phyloP scores from a whole-genome alignment of 805 yeast species.

The Peterozyma toletana region DNA sequence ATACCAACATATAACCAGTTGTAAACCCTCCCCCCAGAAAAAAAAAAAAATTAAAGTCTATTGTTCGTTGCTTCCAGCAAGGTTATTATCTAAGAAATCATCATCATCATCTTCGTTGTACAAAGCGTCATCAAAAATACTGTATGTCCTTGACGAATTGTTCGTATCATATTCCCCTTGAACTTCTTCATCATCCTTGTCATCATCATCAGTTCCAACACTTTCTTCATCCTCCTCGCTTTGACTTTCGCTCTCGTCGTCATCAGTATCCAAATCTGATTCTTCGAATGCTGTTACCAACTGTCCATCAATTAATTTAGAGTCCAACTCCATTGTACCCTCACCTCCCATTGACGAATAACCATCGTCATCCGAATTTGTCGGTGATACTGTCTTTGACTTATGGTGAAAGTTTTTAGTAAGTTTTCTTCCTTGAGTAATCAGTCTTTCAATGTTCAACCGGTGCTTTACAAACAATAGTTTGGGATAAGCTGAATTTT shows the following conservation, averaged over 20 bases:
- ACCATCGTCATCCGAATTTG: not conserved
- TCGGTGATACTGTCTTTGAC: not conserved
- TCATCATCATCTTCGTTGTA: too few species aligned
- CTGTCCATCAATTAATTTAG: not conserved
- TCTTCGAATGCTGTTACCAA: not conserved
- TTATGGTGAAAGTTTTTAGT: constrained; percentile 10
- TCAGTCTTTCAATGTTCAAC: constrained; percentile 55
- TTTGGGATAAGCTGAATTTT: constrained; percentile 59
- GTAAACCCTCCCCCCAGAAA: too few species aligned
- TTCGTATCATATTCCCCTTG: too few species aligned
- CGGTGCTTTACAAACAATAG: constrained; percentile 59
- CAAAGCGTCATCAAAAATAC: too few species aligned
- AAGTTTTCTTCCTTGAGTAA: constrained; percentile 40
- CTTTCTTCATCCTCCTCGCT: constrained; percentile 3
- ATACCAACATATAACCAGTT: too few species aligned
- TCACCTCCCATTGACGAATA: not conserved
- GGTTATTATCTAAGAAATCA: too few species aligned
- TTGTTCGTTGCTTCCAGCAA: too few species aligned
- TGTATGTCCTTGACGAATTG: too few species aligned
- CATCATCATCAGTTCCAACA: constrained; percentile 2
- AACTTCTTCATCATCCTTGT: too few species aligned
- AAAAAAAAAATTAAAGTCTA: too few species aligned
- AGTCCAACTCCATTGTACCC: not conserved
- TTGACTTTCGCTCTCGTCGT: constrained; percentile 2
- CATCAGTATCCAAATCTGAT: constrained; percentile 1